Evolutionary conservation across 2,329 filamentous ascomycete species (phyloP).

Genomic region (Fusarium robinianum): DNA sequence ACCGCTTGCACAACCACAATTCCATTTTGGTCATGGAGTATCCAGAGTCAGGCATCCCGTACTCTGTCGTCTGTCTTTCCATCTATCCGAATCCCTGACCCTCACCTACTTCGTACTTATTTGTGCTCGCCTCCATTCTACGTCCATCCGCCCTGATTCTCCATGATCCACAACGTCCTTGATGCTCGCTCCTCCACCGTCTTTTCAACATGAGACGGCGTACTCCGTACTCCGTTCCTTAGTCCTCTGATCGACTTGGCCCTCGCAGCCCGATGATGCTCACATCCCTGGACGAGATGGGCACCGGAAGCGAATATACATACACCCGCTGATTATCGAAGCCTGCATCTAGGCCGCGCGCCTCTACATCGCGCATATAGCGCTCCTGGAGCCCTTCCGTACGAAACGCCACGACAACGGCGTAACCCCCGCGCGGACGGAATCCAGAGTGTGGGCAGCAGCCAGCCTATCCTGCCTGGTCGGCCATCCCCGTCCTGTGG

Average conservation of each 20-base stretch:
- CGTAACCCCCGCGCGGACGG: slow-evolving; percentile 1
- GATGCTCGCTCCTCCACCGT: slow-evolving; percentile 24
- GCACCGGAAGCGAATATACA: background rate
- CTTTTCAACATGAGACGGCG: slow-evolving; percentile 22
- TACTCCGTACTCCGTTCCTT: slow-evolving; percentile 14
- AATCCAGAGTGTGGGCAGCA: slow-evolving; percentile 1
- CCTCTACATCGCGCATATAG: slow-evolving; percentile 10
- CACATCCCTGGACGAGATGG: background rate
- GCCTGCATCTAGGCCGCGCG: slow-evolving; percentile 1
- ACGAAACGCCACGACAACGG: slow-evolving; percentile 9
- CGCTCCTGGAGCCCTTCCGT: slow-evolving; percentile 4
- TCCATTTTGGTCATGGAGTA: no score
- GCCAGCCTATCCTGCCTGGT: slow-evolving; percentile 5
- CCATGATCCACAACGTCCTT: no score
- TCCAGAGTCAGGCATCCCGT: no score
- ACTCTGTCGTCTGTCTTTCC: slow-evolving; percentile 11
- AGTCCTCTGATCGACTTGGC: background rate
- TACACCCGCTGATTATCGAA: slow-evolving; percentile 8
- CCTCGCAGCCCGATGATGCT: slow-evolving; percentile 9
- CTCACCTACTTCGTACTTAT: no score
- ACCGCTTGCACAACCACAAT: no score
- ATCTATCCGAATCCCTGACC: slow-evolving; percentile 7
- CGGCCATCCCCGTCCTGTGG: slow-evolving; percentile 9
- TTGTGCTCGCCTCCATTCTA: no score
- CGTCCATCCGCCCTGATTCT: no score